Evolutionary conservation across 2,329 filamentous ascomycete genomes (phyloP).

Genomic region (Conoideocrella luteorostrata): DNA sequence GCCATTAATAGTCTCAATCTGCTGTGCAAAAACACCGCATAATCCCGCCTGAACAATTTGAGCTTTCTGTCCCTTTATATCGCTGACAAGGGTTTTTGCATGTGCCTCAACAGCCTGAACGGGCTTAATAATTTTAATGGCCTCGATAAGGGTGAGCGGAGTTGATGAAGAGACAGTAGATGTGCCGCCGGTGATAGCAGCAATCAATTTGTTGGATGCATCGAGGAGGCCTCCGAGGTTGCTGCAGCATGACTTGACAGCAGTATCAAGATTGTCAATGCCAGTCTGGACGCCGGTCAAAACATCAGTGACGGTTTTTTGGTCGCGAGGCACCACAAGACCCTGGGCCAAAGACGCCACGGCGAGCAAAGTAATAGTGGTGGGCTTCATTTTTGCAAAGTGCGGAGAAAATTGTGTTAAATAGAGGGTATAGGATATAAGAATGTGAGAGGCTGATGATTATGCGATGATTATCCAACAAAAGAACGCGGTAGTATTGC

Average conservation of each 20-base stretch:
- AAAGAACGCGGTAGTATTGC: too few species aligned
- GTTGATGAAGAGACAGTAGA: not conserved
- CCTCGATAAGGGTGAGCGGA: not conserved
- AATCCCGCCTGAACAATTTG: too few species aligned
- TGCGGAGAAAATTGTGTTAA: too few species aligned
- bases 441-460: too few species aligned
- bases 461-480: too few species aligned
- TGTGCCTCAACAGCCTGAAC: constrained; percentile 3
- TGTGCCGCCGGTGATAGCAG: not conserved
- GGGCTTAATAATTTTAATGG: not conserved
- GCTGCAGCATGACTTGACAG: not conserved
- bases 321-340: constrained; percentile 4
- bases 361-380: not conserved
- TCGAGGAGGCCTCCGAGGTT: not conserved
- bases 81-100: constrained; percentile 1
- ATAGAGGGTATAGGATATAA: too few species aligned
- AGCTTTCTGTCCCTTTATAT: not conserved
- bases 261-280: not conserved
- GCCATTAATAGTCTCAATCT: too few species aligned
- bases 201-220: not conserved
- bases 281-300: constrained; percentile 1
- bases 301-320: not conserved
- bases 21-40: too few species aligned
- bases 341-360: constrained; percentile 2
- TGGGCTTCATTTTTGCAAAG: constrained; percentile 9